These are phyloP conservation scores for Saccharomycopsis babjevae DNA, from an alignment of 805 yeast genomes.

Conservation along the genomic window DNA sequence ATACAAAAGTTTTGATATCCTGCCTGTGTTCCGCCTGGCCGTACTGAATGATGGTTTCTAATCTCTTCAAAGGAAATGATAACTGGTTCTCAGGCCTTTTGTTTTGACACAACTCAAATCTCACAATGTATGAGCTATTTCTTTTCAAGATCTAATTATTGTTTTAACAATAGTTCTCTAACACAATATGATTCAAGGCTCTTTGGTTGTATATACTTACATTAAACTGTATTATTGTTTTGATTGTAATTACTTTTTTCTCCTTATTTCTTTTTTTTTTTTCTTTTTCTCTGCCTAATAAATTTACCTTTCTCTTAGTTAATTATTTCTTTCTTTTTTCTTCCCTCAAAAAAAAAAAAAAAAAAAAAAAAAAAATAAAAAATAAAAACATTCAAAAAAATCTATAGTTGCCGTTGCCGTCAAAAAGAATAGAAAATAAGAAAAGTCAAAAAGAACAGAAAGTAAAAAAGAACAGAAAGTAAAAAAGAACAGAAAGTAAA, in stretches of 20 bases:
- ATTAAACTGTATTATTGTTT: not conserved
- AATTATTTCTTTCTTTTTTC: not conserved
- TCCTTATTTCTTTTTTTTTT: not conserved
- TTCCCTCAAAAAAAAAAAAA: not conserved
- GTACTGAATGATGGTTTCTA: too few relatives aligned
- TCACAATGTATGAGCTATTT: not conserved
- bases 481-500: not conserved
- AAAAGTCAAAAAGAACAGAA: not conserved
- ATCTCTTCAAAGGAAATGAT: too few relatives aligned
- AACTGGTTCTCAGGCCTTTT: not conserved
- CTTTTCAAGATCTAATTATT: not conserved
- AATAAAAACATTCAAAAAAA: not conserved
- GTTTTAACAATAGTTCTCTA: not conserved
- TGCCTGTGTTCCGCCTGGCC: too few relatives aligned
- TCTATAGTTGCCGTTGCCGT: not conserved
- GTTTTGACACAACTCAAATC: not conserved
- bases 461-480: not conserved
- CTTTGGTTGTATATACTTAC: not conserved
- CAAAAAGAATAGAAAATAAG: not conserved
- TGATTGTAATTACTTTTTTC: not conserved
- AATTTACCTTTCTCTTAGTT: not conserved
- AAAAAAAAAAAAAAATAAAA: not conserved
- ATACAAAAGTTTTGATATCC: too few relatives aligned
- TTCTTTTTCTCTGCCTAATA: not conserved
- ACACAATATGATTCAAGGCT: not conserved